Evolutionary conservation across 257 asterid species (phyloP).

Genomic region (Fraxinus cuspidata): DNA sequence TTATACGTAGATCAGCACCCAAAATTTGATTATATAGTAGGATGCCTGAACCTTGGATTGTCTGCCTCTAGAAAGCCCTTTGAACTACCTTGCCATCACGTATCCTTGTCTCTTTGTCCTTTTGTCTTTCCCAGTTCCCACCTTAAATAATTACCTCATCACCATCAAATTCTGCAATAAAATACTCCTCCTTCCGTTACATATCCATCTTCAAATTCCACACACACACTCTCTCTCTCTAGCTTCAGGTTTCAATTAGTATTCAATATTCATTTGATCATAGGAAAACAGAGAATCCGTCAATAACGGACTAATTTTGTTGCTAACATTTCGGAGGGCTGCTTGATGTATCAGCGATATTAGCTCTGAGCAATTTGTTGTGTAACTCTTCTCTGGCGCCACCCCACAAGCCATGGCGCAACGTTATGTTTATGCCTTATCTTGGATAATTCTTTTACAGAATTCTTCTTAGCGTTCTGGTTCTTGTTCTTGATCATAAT

Average conservation of each 20-base stretch:
- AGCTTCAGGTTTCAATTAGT: not conserved
- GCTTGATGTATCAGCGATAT: not conserved
- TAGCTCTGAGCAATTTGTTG: not conserved
- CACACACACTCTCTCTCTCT: too few relatives aligned
- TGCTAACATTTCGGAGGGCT: not conserved
- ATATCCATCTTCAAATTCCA: too few relatives aligned
- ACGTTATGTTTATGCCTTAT: not conserved
- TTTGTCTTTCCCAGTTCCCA: not conserved
- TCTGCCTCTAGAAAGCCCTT: not conserved
- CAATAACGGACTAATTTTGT: not conserved
- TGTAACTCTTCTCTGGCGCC: not conserved
- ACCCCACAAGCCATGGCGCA: not conserved
- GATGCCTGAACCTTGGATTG: not conserved
- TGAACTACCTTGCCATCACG: not conserved
- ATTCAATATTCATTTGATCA: not conserved
- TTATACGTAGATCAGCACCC: too few relatives aligned
- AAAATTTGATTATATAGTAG: too few relatives aligned
- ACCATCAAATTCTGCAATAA: not conserved
- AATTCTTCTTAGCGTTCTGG: not conserved
- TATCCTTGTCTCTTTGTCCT: not conserved
- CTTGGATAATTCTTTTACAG: not conserved
- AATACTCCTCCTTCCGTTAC: too few relatives aligned
- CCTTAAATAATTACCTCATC: not conserved
- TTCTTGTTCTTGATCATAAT: not conserved
- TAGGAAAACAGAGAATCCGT: not conserved